These are phyloP conservation scores for Rhizopogon vesiculosus DNA, from an alignment of 768 basidiomycete species.

Conservation along the genomic window DNA sequence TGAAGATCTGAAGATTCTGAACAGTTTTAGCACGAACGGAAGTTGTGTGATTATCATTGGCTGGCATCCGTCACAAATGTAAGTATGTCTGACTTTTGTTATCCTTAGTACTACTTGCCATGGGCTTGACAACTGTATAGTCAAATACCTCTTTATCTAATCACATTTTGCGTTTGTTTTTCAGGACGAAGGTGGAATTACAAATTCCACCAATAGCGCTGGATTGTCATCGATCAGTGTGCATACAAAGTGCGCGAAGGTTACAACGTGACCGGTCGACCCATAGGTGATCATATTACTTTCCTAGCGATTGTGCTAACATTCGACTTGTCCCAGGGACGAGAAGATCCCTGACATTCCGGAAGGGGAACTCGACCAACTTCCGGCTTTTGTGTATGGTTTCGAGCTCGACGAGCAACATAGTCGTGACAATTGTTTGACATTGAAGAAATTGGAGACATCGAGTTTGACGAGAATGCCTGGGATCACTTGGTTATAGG, in stretches of 20 bases:
- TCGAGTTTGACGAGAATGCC: no score
- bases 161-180: conserved; percentile 44
- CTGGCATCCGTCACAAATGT: conserved; percentile 12
- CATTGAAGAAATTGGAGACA: neutral
- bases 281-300: neutral
- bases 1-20: neutral
- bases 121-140: conserved; percentile 1
- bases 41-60: conserved; percentile 4
- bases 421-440: neutral
- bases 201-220: conserved; percentile 34
- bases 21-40: conserved; percentile 7
- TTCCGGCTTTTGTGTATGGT: conserved; percentile 54
- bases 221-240: neutral
- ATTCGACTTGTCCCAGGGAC: neutral
- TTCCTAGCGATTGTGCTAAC: no score
- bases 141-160: no score
- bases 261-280: neutral
- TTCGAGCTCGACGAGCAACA: conserved; percentile 40
- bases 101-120: neutral
- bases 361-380: conserved; percentile 52
- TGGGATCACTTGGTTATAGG: no score
- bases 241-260: neutral
- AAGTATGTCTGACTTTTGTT: conserved; percentile 6
- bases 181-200: conserved; percentile 54
- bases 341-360: conserved; percentile 30